phyloP scores from a whole-genome alignment of 2,329 filamentous ascomycete genomes.

The Aspergillus ochraceoroseus region DNA sequence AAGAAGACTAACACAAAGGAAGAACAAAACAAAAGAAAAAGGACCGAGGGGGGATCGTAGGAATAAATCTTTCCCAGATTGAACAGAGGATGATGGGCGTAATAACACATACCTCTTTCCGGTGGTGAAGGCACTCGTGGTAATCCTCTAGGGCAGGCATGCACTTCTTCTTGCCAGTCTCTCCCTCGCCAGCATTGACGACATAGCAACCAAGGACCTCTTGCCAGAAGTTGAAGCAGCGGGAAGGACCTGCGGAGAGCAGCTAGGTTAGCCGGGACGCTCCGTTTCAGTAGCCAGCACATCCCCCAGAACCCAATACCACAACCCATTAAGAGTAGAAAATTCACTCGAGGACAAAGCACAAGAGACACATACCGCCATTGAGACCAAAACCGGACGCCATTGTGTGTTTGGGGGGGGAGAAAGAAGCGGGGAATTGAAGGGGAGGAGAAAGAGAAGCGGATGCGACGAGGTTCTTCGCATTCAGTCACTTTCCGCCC shows the following conservation, averaged over 20 bases:
- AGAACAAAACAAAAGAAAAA: not conserved
- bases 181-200: conserved; percentile 77
- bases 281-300: conserved; percentile 19
- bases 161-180: conserved; percentile 84
- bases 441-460: conserved; percentile 23
- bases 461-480: conserved; percentile 33
- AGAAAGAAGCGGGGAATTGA: conserved; percentile 16
- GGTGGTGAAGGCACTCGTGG: conserved; percentile 97
- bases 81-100: not conserved
- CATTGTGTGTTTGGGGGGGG: conserved; percentile 37
- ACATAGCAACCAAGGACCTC: conserved; percentile 98
- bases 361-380: conserved; percentile 42
- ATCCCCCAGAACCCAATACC: conserved; percentile 14
- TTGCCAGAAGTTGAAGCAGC: conserved; percentile 99
- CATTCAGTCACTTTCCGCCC: conserved; percentile 22
- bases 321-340: conserved; percentile 13
- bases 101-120: conserved; percentile 74
- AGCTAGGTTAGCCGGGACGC: conserved; percentile 23
- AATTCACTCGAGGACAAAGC: conserved; percentile 1
- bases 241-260: conserved; percentile 54
- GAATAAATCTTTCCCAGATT: not conserved
- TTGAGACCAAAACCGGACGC: conserved; percentile 53
- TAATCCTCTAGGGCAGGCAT: conserved; percentile 84
- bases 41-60: too few relatives aligned
- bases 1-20: not conserved